Conservation (phyloP, 176 grass and related monocot species). For the Oryza nivara region DNA sequence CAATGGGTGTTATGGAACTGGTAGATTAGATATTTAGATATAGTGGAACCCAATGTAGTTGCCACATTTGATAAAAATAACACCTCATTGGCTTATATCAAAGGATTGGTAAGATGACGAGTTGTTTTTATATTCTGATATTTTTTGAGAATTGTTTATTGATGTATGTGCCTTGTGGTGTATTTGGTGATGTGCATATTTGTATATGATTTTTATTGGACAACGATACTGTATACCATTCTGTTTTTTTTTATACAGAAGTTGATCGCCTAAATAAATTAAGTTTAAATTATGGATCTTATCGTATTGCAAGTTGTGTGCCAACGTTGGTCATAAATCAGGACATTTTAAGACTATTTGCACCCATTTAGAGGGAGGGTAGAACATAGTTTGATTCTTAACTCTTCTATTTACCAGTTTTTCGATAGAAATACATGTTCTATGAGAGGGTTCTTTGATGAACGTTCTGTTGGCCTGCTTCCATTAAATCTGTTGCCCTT, state of each 20-base stretch:
- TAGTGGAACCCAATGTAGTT: neutral
- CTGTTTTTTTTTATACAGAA: neutral
- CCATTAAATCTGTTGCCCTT: constrained; percentile 8
- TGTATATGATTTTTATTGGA: neutral
- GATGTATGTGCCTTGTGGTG: neutral
- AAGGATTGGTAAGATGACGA: neutral
- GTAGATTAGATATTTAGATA: neutral
- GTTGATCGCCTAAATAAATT: neutral
- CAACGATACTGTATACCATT: neutral
- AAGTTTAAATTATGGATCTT: neutral
- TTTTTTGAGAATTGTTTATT: neutral
- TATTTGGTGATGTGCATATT: neutral
- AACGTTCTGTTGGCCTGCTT: neutral
- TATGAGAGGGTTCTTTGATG: neutral
- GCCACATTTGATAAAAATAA: constrained; percentile 16
- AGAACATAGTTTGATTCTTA: neutral
- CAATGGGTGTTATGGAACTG: neutral
- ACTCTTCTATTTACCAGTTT: neutral
- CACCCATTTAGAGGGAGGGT: neutral
- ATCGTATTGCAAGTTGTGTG: neutral
- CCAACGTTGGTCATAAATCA: neutral
- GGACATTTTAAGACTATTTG: neutral
- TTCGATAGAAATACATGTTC: neutral
- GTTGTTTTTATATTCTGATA: constrained; percentile 4
- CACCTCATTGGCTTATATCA: neutral